Conservation (phyloP, 2,329 filamentous ascomycete species). For the Anisogramma anomala region DNA sequence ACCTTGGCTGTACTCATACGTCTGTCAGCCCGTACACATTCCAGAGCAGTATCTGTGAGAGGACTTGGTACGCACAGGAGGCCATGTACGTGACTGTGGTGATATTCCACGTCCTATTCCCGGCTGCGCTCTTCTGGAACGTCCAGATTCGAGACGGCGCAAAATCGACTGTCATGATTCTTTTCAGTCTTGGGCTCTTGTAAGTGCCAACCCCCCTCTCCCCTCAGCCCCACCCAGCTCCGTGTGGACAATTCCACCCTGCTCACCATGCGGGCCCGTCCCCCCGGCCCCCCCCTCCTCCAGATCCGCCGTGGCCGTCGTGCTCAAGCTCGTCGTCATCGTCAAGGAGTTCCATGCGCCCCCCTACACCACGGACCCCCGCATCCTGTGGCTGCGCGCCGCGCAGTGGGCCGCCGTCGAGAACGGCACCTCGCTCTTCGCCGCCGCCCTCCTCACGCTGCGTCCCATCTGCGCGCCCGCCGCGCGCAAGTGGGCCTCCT, state of each 20-base stretch:
- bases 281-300: no score
- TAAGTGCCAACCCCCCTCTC: background rate
- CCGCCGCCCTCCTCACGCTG: constrained; percentile 5
- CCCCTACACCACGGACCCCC: background rate
- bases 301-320: constrained; percentile 1
- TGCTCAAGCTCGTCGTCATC: constrained; percentile 4
- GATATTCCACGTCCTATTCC: constrained; percentile 4
- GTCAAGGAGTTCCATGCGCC: constrained; percentile 2
- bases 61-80: constrained; percentile 3
- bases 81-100: constrained; percentile 4
- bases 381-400: background rate
- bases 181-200: constrained; percentile 8
- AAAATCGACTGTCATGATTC: constrained; percentile 1
- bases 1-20: background rate
- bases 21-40: background rate
- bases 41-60: background rate
- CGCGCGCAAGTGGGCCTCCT: no score
- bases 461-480: background rate
- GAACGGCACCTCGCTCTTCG: constrained; percentile 4
- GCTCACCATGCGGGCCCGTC: no score
- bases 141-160: constrained; percentile 3
- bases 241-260: no score
- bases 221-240: no score
- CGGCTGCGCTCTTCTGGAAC: constrained; percentile 6
- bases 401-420: constrained; percentile 4